These are phyloP conservation scores for Flaveria floridana DNA, from an alignment of 140 eudicot genomes.

Conservation along the genomic window DNA sequence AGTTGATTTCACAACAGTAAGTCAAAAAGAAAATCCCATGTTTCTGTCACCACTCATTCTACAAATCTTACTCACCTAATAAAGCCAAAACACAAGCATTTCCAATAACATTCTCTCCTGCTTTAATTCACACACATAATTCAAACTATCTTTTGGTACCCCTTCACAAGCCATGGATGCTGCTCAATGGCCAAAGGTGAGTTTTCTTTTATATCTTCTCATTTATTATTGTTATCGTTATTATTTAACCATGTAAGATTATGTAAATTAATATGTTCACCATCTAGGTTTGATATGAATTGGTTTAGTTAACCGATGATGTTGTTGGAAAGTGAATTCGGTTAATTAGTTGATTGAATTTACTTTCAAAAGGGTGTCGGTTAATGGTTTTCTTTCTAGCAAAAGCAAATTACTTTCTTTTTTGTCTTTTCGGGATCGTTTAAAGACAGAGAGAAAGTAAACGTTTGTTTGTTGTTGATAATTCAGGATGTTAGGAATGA, in stretches of 20 bases:
- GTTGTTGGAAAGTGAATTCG: not conserved
- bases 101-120: conserved; percentile 58
- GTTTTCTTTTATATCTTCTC: conserved; percentile 10
- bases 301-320: conserved; percentile 11
- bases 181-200: conserved; percentile 82
- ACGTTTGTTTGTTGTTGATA: conserved; percentile 23
- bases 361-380: conserved; percentile 20
- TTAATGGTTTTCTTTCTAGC: conserved; percentile 16
- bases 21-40: conserved; percentile 55
- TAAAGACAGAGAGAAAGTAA: conserved; percentile 20
- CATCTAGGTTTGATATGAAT: not conserved
- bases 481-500: conserved; percentile 40
- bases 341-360: not conserved
- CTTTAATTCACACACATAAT: conserved; percentile 33
- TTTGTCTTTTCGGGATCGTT: conserved; percentile 24
- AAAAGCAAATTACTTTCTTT: conserved; percentile 27
- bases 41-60: conserved; percentile 38
- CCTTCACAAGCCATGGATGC: conserved; percentile 55
- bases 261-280: conserved; percentile 1
- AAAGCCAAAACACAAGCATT: conserved; percentile 53
- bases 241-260: conserved; percentile 1
- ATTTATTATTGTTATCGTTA: not conserved
- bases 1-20: conserved; percentile 38
- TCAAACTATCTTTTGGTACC: conserved; percentile 24
- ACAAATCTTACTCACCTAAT: conserved; percentile 51